These are phyloP conservation scores for Colletotrichum lini DNA, from an alignment of 2,329 filamentous ascomycete genomes.

Conservation along the genomic window DNA sequence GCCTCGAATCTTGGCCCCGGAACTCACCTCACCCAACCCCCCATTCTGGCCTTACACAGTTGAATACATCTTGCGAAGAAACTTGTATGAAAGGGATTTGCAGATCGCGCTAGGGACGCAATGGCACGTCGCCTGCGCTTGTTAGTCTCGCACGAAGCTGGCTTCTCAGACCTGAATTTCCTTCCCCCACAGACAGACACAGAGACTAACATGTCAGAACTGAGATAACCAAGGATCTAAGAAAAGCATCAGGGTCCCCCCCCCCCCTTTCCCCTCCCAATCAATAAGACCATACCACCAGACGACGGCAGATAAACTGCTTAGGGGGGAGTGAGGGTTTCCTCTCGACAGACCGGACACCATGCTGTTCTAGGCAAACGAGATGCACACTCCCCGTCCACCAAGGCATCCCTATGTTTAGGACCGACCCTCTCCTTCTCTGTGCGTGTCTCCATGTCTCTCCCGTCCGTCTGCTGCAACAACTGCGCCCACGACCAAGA, in stretches of 20 bases:
- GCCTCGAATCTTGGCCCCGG: background rate
- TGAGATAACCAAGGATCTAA: slow-evolving; percentile 3
- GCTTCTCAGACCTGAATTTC: background rate
- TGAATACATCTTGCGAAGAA: background rate
- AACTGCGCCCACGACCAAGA: background rate
- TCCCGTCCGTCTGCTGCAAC: background rate
- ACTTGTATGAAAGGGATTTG: background rate
- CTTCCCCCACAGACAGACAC: background rate
- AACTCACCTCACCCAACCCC: slow-evolving; percentile 31
- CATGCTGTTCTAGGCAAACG: slow-evolving; percentile 12
- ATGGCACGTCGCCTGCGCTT: background rate
- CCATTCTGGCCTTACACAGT: background rate
- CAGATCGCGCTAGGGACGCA: background rate
- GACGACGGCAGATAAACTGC: background rate
- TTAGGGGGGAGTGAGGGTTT: background rate
- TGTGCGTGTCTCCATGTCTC: too few species aligned
- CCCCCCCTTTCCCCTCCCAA: background rate
- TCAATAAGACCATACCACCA: background rate
- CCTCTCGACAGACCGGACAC: background rate
- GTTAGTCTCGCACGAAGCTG: background rate
- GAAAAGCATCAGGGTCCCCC: slow-evolving; percentile 18
- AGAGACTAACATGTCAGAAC: background rate
- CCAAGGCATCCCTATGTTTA: background rate
- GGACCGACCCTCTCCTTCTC: background rate
- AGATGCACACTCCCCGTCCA: slow-evolving; percentile 32